These are phyloP conservation scores for Neonectria faginata DNA, from an alignment of 2,329 filamentous ascomycete genomes.

Conservation along the genomic window DNA sequence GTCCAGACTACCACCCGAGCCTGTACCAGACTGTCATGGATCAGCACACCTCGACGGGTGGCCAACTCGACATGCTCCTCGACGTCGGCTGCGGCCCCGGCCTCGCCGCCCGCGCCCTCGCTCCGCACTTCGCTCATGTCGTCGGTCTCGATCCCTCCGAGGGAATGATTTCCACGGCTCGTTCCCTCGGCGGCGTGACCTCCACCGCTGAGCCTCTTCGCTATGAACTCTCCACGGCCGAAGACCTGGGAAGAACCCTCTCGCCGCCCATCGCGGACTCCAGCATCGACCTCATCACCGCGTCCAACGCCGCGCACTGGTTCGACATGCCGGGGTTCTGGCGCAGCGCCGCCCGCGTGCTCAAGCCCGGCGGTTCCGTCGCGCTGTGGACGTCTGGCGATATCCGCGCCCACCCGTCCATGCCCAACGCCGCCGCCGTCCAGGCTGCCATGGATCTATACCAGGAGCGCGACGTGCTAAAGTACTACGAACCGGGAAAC, in stretches of 20 bases:
- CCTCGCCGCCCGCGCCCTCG: constrained; percentile 58
- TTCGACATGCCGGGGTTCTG: constrained; percentile 67
- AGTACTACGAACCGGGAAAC: constrained; percentile 58
- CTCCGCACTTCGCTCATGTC: constrained; percentile 57
- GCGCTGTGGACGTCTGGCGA: constrained; percentile 60
- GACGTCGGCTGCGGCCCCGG: constrained; percentile 71
- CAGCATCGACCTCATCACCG: constrained; percentile 63
- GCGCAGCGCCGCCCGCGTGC: constrained; percentile 56
- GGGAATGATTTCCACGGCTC: constrained; percentile 65
- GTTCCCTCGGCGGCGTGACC: constrained; percentile 48
- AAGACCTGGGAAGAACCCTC: constrained; percentile 53
- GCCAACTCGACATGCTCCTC: constrained; percentile 56
- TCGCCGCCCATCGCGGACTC: constrained; percentile 46
- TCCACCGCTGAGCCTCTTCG: constrained; percentile 48
- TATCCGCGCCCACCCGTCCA: constrained; percentile 45
- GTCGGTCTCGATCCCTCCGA: constrained; percentile 64
- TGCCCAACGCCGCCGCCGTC: constrained; percentile 56
- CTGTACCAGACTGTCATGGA: constrained; percentile 62
- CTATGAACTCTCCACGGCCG: constrained; percentile 55
- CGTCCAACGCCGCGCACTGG: constrained; percentile 67
- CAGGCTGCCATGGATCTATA: constrained; percentile 55
- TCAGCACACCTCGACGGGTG: constrained; percentile 60
- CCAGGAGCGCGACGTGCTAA: constrained; percentile 50
- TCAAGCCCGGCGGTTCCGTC: constrained; percentile 66
- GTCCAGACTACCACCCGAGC: constrained; percentile 56